Conservation (phyloP, 768 basidiomycete genomes). For the Neoboletus brunneissimus region DNA sequence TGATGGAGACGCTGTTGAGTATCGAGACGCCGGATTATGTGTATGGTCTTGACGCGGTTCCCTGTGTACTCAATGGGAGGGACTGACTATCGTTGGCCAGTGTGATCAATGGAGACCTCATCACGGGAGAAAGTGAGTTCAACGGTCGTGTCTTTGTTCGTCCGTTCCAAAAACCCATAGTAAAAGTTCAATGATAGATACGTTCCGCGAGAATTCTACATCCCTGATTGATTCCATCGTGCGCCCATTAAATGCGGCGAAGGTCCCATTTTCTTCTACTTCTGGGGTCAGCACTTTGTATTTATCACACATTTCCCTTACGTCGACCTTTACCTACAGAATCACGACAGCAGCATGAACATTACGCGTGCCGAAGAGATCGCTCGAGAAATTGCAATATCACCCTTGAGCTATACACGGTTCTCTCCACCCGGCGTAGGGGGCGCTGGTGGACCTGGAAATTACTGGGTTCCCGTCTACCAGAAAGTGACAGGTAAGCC, state of each 20-base stretch:
- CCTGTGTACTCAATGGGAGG: background rate
- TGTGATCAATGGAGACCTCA: conserved; percentile 70
- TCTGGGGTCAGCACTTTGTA: conserved; percentile 52
- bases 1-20: conserved; percentile 56
- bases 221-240: conserved; percentile 62
- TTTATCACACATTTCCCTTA: background rate
- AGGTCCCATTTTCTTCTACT: conserved; percentile 64
- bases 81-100: conserved; percentile 32
- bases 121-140: conserved; percentile 64
- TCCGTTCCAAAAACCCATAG: background rate
- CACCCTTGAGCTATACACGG: conserved; percentile 61
- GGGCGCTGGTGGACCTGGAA: conserved; percentile 60
- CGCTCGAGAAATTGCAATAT: conserved; percentile 53
- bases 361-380: conserved; percentile 71
- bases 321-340: conserved; percentile 37
- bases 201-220: conserved; percentile 66
- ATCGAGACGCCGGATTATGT: conserved; percentile 69
- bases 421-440: conserved; percentile 59
- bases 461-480: conserved; percentile 77
- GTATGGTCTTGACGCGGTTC: conserved; percentile 35
- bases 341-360: conserved; percentile 71
- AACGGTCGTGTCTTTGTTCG: background rate
- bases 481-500: conserved; percentile 31
- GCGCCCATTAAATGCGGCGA: conserved; percentile 52
- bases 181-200: conserved; percentile 41